These are phyloP conservation scores for Amesomyces nigricolor DNA, from an alignment of 2,329 filamentous ascomycete species.

Conservation along the genomic window DNA sequence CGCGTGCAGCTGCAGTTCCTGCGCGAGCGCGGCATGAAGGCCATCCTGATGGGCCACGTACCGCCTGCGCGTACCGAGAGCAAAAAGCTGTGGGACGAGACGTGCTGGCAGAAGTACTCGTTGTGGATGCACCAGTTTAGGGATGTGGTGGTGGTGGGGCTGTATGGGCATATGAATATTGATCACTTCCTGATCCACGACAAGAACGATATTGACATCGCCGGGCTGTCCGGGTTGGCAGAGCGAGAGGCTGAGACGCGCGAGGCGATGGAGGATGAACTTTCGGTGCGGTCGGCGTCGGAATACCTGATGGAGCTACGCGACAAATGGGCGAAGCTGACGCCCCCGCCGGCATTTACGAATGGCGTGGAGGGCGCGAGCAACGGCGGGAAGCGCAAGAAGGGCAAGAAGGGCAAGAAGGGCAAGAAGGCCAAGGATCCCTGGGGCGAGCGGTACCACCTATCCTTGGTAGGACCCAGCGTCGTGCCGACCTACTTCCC, in stretches of 20 bases:
- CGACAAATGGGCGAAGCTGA: conserved; percentile 70
- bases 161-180: conserved; percentile 97
- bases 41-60: conserved; percentile 89
- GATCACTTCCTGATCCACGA: conserved; percentile 96
- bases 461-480: conserved; percentile 77
- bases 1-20: conserved; percentile 80
- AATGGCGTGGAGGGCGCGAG: background rate
- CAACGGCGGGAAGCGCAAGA: conserved; percentile 25
- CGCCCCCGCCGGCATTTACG: conserved; percentile 40
- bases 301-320: conserved; percentile 78
- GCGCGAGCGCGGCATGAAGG: conserved; percentile 82
- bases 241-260: conserved; percentile 25
- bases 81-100: conserved; percentile 91
- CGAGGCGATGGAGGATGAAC: conserved; percentile 42
- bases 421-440: conserved; percentile 60
- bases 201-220: conserved; percentile 65
- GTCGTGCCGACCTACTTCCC: conserved; percentile 92
- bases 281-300: conserved; percentile 61
- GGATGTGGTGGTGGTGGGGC: conserved; percentile 71
- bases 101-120: conserved; percentile 96
- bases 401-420: conserved; percentile 32
- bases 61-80: conserved; percentile 79
- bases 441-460: conserved; percentile 78
- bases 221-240: conserved; percentile 32
- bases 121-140: conserved; percentile 87